These are phyloP conservation scores for Bromus sterilis DNA, from an alignment of 176 grass and related monocot species.

Conservation along the genomic window DNA sequence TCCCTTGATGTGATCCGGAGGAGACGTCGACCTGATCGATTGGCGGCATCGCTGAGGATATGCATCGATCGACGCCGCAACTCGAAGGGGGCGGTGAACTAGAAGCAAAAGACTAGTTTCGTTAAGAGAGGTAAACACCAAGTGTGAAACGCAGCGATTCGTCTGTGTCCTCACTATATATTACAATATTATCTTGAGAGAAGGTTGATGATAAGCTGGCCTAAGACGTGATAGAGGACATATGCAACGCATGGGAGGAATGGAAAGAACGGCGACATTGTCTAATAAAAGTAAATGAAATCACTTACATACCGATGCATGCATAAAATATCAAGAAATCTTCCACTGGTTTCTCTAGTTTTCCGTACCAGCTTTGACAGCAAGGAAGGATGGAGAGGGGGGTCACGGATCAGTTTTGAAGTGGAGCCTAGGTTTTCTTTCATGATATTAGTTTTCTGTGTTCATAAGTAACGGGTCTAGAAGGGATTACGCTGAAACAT, in stretches of 20 bases:
- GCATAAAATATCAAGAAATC: not conserved
- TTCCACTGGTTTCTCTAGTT: too few species aligned
- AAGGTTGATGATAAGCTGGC: not conserved
- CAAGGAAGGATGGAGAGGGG: too few species aligned
- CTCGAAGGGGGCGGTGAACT: conserved; percentile 5
- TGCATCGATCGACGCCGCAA: conserved; percentile 8
- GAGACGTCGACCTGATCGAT: not conserved
- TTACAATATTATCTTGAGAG: not conserved
- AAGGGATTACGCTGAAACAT: too few species aligned
- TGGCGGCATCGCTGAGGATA: conserved; percentile 3
- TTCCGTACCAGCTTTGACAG: too few species aligned
- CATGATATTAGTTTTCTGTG: too few species aligned
- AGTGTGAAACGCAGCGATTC: not conserved
- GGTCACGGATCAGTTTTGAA: too few species aligned
- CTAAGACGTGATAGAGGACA: not conserved
- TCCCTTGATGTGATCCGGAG: not conserved
- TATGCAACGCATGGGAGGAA: not conserved
- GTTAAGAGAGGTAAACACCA: not conserved
- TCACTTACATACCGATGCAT: not conserved
- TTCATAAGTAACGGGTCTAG: too few species aligned
- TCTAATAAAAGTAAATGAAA: too few species aligned
- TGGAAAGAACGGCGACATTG: not conserved
- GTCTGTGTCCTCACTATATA: not conserved
- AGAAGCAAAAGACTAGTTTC: conserved; percentile 11
- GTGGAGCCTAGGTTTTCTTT: too few species aligned